A percentile compares a stretch with the other conserved stretches of the same genome.
These are phyloP conservation scores for Lepidium africanum DNA, from an alignment of 345 rosid genomes.

Conservation along the genomic window DNA sequence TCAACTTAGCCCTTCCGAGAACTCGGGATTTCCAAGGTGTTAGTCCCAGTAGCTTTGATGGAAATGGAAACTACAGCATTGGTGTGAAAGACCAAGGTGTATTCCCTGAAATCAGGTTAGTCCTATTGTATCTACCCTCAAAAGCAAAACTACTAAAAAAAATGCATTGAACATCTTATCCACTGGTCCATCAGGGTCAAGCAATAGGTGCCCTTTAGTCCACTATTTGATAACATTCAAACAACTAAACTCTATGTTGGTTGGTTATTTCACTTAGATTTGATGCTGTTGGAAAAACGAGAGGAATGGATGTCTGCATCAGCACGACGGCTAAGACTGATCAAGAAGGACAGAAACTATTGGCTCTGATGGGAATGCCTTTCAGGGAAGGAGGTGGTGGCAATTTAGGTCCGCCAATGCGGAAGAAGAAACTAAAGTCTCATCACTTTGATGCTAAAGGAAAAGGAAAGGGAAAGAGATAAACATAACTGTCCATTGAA, in stretches of 20 bases:
- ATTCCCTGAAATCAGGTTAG: slow-evolving; percentile 66
- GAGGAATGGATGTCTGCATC: slow-evolving; percentile 95
- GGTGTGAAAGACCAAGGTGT: slow-evolving; percentile 81
- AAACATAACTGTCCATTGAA: background rate
- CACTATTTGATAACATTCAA: background rate
- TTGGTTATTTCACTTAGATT: slow-evolving; percentile 11
- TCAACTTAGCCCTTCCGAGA: slow-evolving; percentile 89
- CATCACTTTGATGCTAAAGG: slow-evolving; percentile 72
- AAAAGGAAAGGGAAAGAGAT: slow-evolving; percentile 49
- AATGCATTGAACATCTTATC: background rate
- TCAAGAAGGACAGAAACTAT: slow-evolving; percentile 66
- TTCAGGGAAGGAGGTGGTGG: slow-evolving; percentile 61
- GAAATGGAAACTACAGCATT: slow-evolving; percentile 84
- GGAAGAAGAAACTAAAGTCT: slow-evolving; percentile 79
- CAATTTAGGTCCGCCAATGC: background rate
- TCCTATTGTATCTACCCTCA: background rate
- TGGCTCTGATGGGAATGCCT: slow-evolving; percentile 97
- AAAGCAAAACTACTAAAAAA: background rate
- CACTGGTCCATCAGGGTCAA: background rate
- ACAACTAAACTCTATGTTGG: background rate
- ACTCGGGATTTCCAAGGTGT: slow-evolving; percentile 93
- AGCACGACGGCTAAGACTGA: slow-evolving; percentile 73
- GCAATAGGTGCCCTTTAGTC: background rate
- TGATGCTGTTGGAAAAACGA: slow-evolving; percentile 60
- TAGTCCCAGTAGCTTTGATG: slow-evolving; percentile 79